Base-by-base conservation (phyloP, 2,329 filamentous ascomycete species). In the Tympanopsis confertula region DNA sequence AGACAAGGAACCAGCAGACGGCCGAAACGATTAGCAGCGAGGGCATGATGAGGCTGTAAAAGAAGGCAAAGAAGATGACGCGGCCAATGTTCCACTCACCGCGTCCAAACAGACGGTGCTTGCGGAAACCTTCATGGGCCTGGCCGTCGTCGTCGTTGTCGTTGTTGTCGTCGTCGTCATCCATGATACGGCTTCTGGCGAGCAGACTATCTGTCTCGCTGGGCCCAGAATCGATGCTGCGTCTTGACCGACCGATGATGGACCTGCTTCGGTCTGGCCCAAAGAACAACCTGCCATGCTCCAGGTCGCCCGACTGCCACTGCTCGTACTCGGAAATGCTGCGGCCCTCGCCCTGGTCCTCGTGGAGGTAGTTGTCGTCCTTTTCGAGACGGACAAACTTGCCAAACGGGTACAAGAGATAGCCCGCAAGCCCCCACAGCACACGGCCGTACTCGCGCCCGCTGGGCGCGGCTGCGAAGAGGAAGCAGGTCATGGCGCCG, bases 321-420 rank as follows among this genome's bases (percentile, higher is more conserved):
- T 94, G 87, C 58, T 98, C 91, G 55, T 98, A 98, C 63, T 98
- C 91, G 51, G 86, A 93, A 52, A 98, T 95, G 62, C 88, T 96
- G 52, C 91, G 78, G 15, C 91, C 91, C 60, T 98, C 91, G 30
- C 88, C 88, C 52, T 91, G 78, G 51, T 98, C 91, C 61, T 98
- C 91, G 42, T 95, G 84, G 35, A 86, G 69, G 54, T 98, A 98
- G 32, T 84, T 82, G 53, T 96, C 91, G 49, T 98, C 91, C 56
- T 89, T 85, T 54, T 94, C 82, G 24, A 98, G 71, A 35, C 87
- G 83, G 44, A 98, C 86, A 57, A 93, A 95, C 52, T 94, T 93
- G 47, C 91, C 91, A 56, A 98, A 98, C 0, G 91, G 91, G 54
- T 95, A 98, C 52, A 96, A 80, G 1, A 98, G 61, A 54, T 98